Conservation (phyloP, 495 filamentous ascomycete genomes). For the Neurospora pannonica region DNA sequence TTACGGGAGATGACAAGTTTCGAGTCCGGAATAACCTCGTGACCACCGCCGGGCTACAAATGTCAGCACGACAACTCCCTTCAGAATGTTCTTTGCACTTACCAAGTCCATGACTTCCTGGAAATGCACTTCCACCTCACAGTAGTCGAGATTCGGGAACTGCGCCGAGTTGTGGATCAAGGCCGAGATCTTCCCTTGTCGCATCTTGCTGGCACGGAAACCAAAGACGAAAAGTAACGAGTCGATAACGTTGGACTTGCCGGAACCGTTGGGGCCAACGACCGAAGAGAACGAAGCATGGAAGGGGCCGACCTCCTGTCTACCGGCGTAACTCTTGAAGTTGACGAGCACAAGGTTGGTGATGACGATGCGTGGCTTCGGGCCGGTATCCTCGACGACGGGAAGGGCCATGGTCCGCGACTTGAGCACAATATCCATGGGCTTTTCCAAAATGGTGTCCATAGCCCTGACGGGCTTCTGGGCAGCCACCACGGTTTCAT, state of each 20-base stretch:
- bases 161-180: conserved; percentile 92
- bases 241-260: conserved; percentile 98
- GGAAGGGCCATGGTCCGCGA: conserved; percentile 63
- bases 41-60: conserved; percentile 49
- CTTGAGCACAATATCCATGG: conserved; percentile 91
- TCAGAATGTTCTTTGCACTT: neutral
- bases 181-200: conserved; percentile 96
- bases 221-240: conserved; percentile 96
- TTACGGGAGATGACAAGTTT: conserved; percentile 78
- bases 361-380: conserved; percentile 81
- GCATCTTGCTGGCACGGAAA: conserved; percentile 97
- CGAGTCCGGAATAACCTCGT: conserved; percentile 70
- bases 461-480: conserved; percentile 62
- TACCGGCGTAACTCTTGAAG: conserved; percentile 97
- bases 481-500: conserved; percentile 32
- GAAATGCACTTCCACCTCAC: conserved; percentile 94
- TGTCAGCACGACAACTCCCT: neutral
- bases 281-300: conserved; percentile 98
- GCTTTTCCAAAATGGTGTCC: conserved; percentile 69
- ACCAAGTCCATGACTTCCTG: conserved; percentile 78
- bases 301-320: conserved; percentile 92
- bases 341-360: conserved; percentile 82
- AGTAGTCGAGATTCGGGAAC: conserved; percentile 73
- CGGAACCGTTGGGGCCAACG: conserved; percentile 94
- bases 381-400: conserved; percentile 57